A percentile compares a stretch with the other conserved stretches of the same genome.
These are phyloP conservation scores for Omphalotus olearius DNA, from an alignment of 1,284 basidiomycete genomes.

Conservation along the genomic window DNA sequence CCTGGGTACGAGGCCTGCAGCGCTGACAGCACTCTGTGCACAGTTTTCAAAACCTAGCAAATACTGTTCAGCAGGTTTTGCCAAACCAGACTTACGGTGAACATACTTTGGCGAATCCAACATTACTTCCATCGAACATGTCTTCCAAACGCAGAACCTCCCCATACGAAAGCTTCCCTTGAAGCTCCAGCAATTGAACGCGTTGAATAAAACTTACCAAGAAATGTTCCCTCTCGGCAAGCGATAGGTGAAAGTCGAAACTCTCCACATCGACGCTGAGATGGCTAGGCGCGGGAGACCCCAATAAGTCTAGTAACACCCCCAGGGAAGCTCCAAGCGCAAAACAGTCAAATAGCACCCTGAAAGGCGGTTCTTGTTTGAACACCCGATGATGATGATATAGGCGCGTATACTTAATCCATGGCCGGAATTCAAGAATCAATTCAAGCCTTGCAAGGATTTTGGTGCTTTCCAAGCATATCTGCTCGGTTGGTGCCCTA, in stretches of 20 bases:
- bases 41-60: conserved; percentile 30
- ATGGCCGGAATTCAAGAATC: conserved; percentile 32
- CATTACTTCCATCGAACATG: conserved; percentile 27
- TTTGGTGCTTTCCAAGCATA: conserved; percentile 31
- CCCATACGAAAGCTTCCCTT: conserved; percentile 30
- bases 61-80: background rate
- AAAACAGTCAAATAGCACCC: conserved; percentile 32
- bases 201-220: conserved; percentile 31
- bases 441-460: conserved; percentile 32
- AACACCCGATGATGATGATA: conserved; percentile 8
- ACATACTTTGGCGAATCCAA: conserved; percentile 32
- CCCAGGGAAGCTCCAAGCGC: conserved; percentile 31
- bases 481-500: conserved; percentile 29
- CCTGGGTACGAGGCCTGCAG: conserved; percentile 33
- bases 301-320: conserved; percentile 33
- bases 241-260: conserved; percentile 25
- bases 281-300: conserved; percentile 27
- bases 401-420: conserved; percentile 26
- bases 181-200: conserved; percentile 30
- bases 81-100: background rate
- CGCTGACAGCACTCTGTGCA: conserved; percentile 28
- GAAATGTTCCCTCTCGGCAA: conserved; percentile 25
- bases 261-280: conserved; percentile 23
- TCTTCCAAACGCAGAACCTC: conserved; percentile 34
- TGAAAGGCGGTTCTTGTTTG: conserved; percentile 20